Evolutionary conservation across 495 filamentous ascomycete genomes (phyloP), one percentile per base, ranked within the genome.

Genomic region (Penicillium parvum): DNA sequence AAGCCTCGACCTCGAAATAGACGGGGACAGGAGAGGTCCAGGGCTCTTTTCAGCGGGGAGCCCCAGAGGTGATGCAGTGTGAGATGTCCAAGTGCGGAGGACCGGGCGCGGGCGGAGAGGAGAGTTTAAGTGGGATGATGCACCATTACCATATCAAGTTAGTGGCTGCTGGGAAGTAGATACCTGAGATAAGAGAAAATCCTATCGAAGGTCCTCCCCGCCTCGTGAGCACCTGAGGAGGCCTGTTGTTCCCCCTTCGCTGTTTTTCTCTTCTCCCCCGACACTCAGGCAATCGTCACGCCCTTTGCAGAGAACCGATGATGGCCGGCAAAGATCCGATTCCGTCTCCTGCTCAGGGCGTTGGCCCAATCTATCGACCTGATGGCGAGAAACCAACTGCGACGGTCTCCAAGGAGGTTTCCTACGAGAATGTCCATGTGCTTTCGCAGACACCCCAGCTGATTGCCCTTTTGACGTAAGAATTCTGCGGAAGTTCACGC

Each of bases 381-480:
- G 77, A 83, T 52, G 81, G 74, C 43, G 80, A 90, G 62, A 94
- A 90, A 64, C 90, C 90, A 21, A 86, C 78, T 26, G 90, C 90
- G 8, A 96, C 90, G 3, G 86, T 97, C 36, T 98, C 92, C 10
- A 90, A 82, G 23, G 72, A 74, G 48, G 80, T 96, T n/a, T 61
- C 81, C 15, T 83, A 86, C 54, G 81, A 88, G 23, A 96, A 94
- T 72, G 88, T 97, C 45, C 84, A 88, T 57, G 82, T 91, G 48
- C 77, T 97, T 20, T 78, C 87, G 15, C 94, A 97, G 66, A 96
- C 94, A 8, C 89, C 92, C 28, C 92, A 98, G 72, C 77, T 98
- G 53, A 97, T 97, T 65, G 88, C 92, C 38, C 79, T 97, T 43
- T 78, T 97, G 64, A 95, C 92, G 92, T 98, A 80, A 71, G 90